Base-by-base conservation (phyloP, 306 rosid genomes). In the Castanea sativa region DNA sequence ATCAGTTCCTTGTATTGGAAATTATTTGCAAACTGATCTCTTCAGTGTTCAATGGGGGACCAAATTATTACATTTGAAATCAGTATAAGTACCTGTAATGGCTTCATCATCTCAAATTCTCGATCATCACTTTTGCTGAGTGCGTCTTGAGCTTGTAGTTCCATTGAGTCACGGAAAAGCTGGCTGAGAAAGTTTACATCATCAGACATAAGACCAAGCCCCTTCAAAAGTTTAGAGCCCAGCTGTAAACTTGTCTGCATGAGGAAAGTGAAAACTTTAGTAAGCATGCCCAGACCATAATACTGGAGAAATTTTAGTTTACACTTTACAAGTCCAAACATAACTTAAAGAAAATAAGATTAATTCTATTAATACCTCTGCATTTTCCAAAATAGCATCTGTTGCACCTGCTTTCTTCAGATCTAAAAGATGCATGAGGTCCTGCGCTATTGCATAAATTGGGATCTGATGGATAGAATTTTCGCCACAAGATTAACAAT, bases 131-230 rank as follows among this genome's bases (percentile, higher is more conserved):
- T 79, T 71, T 79, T 80, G 83, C n/a, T 55, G 23, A 82, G 78
- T 69, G 76, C 89, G 55, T 85, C 99, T 83, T 96, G 90, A 76
- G 97, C 99, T 90, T 91, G 97, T 55, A 79, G 78, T 82, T 91
- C 99, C 97, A 96, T 93, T 68, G 98, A 91, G 85, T 93, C 92
- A 52, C 97, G 92, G 74, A 91, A 81, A 71, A 93, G 86, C 83
- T 86, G 97, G 72, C 98, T 89, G 79, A 96, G 89, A 85, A 91
- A 96, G 83, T 82, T 80, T 77, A 96, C 99, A 82, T 96, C 98
- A 67, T 96, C 99, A 5, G 99, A 96, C 99, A 91, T 96, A 81
- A 91, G 89, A 32, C 99, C 99, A 10, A 96, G 89, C 85, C 99
- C 98, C 87, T 83, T 90, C 87, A 96, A 84, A 88, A 96, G 93